Evolutionary conservation across 2,329 filamentous ascomycete species (phyloP).

Genomic region (Eurotiales sp.): DNA sequence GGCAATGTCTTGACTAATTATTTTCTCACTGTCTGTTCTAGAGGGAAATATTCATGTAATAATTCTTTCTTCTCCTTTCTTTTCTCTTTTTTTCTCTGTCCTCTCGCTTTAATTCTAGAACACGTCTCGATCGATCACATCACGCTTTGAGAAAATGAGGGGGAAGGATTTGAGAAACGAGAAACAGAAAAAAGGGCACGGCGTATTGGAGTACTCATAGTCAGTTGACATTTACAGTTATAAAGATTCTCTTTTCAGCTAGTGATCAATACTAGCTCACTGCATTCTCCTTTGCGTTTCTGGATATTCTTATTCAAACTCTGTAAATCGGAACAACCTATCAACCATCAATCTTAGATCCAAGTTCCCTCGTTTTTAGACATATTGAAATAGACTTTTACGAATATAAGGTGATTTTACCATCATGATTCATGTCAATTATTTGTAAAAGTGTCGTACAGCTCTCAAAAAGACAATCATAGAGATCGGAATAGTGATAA

Average conservation of each 20-base stretch:
- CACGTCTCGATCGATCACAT: neutral
- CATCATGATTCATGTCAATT: no score
- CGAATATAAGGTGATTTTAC: no score
- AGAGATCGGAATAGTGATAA: neutral
- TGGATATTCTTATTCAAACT: no score
- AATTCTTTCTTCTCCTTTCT: conserved; percentile 23
- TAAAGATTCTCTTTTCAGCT: conserved; percentile 3
- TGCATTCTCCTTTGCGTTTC: neutral
- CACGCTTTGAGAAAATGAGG: neutral
- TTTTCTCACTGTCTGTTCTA: conserved; percentile 5
- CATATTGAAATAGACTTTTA: no score
- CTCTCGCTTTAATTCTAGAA: neutral
- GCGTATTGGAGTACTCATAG: conserved; percentile 29
- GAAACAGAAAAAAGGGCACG: conserved; percentile 21
- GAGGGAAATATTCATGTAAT: conserved; percentile 16
- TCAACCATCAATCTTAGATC: no score
- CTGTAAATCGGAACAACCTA: no score
- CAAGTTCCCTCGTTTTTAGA: no score
- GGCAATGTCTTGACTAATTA: conserved; percentile 24
- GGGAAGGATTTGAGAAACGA: conserved; percentile 16
- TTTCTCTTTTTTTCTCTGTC: conserved; percentile 16
- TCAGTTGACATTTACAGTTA: conserved; percentile 10
- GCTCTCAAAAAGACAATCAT: no score
- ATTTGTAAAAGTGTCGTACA: no score
- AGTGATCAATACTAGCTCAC: neutral